Evolutionary conservation across 495 filamentous ascomycete genomes (phyloP).

Genomic region (Podospora fimiseda): DNA sequence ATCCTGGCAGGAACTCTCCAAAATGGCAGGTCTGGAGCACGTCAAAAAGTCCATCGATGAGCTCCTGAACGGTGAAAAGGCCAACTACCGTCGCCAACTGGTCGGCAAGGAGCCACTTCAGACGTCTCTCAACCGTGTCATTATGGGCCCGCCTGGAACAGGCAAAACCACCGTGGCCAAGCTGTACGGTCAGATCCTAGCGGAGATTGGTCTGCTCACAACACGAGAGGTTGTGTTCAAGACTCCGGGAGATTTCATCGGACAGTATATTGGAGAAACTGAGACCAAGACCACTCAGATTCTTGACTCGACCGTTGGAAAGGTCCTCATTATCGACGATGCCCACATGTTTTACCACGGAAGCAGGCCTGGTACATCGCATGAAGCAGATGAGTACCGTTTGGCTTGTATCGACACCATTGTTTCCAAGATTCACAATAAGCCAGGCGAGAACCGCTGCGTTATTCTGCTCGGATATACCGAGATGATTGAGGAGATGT

Average conservation of each 20-base stretch:
- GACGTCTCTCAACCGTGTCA: constrained; percentile 58
- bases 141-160: constrained; percentile 64
- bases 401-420: constrained; percentile 62
- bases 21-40: constrained; percentile 46
- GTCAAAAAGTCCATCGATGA: constrained; percentile 52
- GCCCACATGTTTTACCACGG: constrained; percentile 43
- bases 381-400: constrained; percentile 43
- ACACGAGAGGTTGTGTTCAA: constrained; percentile 60
- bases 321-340: constrained; percentile 69
- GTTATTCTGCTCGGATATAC: constrained; percentile 68
- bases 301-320: constrained; percentile 56
- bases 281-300: constrained; percentile 63
- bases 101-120: constrained; percentile 49
- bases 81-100: constrained; percentile 57
- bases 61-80: constrained; percentile 45
- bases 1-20: constrained; percentile 52
- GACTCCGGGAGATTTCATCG: constrained; percentile 64
- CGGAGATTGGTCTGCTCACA: constrained; percentile 51
- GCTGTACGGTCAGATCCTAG: constrained; percentile 59
- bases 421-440: constrained; percentile 65
- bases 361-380: neutral
- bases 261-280: constrained; percentile 52
- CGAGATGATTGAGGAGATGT: constrained; percentile 63
- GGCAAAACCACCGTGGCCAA: constrained; percentile 74
- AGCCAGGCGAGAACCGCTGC: constrained; percentile 65